A percentile compares a stretch with the other conserved stretches of the same genome.
phyloP scores from a whole-genome alignment of 2,329 filamentous ascomycete genomes.

The Phialophora chinensis region DNA sequence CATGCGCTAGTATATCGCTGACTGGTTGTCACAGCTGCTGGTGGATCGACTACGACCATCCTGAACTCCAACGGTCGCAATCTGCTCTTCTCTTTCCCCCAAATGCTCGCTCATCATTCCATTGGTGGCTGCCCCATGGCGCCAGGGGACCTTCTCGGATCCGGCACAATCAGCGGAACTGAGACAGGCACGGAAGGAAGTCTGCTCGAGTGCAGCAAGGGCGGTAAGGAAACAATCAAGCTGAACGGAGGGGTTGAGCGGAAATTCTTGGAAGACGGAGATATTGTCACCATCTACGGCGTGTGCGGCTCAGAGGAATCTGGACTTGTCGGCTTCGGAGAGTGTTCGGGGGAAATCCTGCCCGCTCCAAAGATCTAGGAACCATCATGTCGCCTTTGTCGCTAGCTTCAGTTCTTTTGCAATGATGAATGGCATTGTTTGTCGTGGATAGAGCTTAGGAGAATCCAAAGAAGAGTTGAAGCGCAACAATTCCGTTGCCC shows the following conservation, averaged over 20 bases:
- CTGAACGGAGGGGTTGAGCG: constrained; percentile 70
- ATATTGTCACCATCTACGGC: constrained; percentile 70
- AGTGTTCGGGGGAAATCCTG: constrained; percentile 69
- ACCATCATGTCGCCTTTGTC: neutral
- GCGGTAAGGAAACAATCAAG: constrained; percentile 69
- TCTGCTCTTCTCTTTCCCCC: constrained; percentile 80
- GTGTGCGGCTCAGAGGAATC: constrained; percentile 67
- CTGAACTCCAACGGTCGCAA: constrained; percentile 67
- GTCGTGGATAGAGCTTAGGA: neutral
- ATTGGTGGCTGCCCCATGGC: constrained; percentile 76
- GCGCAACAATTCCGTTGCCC: constrained; percentile 10
- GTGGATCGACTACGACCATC: constrained; percentile 63
- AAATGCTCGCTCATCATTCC: constrained; percentile 82
- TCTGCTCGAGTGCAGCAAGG: constrained; percentile 73
- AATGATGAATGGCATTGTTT: neutral
- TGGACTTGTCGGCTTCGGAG: constrained; percentile 76
- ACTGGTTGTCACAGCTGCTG: constrained; percentile 41
- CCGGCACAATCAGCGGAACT: constrained; percentile 76
- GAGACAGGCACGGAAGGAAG: constrained; percentile 67
- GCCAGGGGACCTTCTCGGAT: constrained; percentile 76
- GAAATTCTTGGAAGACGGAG: constrained; percentile 75
- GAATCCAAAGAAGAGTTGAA: neutral
- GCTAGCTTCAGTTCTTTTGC: neutral
- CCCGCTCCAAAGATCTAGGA: constrained; percentile 46
- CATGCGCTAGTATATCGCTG: constrained; percentile 4